Conservation (phyloP, 140 eudicot genomes). For the Anethum foeniculum region DNA sequence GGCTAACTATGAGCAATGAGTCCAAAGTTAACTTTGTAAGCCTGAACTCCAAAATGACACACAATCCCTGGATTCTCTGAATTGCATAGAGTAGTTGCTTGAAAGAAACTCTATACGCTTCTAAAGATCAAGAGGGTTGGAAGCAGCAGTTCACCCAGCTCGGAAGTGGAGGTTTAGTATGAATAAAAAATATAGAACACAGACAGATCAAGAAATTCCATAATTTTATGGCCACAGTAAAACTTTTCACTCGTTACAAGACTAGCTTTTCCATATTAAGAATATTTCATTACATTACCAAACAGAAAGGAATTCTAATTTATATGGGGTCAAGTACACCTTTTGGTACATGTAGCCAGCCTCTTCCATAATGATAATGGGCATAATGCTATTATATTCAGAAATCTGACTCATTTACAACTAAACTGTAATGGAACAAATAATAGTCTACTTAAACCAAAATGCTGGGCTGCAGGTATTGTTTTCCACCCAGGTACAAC, state of each 20-base stretch:
- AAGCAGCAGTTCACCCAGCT: background rate
- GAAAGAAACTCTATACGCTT: background rate
- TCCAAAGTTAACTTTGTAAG: background rate
- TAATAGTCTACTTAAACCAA: background rate
- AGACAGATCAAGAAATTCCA: background rate
- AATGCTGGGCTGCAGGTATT: background rate
- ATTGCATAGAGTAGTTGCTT: background rate
- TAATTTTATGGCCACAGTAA: background rate
- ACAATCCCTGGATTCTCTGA: background rate
- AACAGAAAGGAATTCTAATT: background rate
- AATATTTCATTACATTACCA: background rate
- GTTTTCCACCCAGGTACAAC: background rate
- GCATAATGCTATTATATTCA: slow-evolving; percentile 3
- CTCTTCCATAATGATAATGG: background rate
- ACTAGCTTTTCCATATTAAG: background rate
- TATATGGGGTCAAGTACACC: background rate
- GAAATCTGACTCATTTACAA: slow-evolving; percentile 6
- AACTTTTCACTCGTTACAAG: background rate
- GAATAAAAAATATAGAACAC: background rate
- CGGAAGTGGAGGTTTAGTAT: too few species aligned
- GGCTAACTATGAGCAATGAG: background rate
- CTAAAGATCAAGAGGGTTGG: background rate
- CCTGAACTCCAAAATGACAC: background rate
- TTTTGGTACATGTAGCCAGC: background rate
- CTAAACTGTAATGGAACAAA: slow-evolving; percentile 2